phyloP scores from a whole-genome alignment of 2,329 filamentous ascomycete genomes.

The Hirsutella rhossiliensis region DNA sequence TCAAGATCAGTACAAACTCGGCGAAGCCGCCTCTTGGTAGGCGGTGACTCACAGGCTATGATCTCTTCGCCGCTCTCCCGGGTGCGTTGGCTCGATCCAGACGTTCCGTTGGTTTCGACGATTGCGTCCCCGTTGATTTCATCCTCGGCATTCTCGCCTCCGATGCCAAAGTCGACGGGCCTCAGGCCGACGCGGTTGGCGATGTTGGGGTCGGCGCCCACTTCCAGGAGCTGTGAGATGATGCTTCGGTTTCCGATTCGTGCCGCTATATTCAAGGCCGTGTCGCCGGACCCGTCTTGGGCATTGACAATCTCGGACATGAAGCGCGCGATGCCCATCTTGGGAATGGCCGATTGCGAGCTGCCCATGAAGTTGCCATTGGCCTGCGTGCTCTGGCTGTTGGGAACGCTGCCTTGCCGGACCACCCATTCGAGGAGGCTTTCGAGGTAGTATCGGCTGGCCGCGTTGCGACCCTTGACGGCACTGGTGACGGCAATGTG shows the following conservation, averaged over 20 bases:
- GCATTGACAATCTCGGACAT: slow-evolving; percentile 97
- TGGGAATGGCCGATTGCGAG: slow-evolving; percentile 36
- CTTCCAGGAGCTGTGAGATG: slow-evolving; percentile 91
- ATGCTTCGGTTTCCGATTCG: slow-evolving; percentile 89
- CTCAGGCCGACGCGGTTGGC: slow-evolving; percentile 80
- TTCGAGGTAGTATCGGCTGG: slow-evolving; percentile 92
- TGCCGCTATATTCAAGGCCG: slow-evolving; percentile 85
- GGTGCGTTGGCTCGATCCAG: slow-evolving; percentile 40
- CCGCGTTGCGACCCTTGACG: slow-evolving; percentile 82
- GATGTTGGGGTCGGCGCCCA: slow-evolving; percentile 86
- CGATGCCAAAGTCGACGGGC: slow-evolving; percentile 90
- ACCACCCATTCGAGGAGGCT: slow-evolving; percentile 91
- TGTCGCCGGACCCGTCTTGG: slow-evolving; percentile 88
- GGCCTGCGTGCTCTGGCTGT: slow-evolving; percentile 29
- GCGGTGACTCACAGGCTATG: slow-evolving; percentile 51
- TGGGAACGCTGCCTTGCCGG: slow-evolving; percentile 59
- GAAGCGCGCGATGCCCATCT: slow-evolving; percentile 81
- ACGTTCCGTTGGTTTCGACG: slow-evolving; percentile 29
- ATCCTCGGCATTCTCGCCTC: slow-evolving; percentile 45
- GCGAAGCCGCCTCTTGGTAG: not conserved
- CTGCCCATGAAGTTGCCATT: slow-evolving; percentile 23
- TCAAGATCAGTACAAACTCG: not conserved
- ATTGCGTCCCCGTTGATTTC: slow-evolving; percentile 29
- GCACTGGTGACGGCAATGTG: slow-evolving; percentile 95
- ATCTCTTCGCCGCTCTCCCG: slow-evolving; percentile 70